Base-by-base conservation (phyloP, 225 moss, liverwort and hornwort species). In the Physcomitrellopsis africana region DNA sequence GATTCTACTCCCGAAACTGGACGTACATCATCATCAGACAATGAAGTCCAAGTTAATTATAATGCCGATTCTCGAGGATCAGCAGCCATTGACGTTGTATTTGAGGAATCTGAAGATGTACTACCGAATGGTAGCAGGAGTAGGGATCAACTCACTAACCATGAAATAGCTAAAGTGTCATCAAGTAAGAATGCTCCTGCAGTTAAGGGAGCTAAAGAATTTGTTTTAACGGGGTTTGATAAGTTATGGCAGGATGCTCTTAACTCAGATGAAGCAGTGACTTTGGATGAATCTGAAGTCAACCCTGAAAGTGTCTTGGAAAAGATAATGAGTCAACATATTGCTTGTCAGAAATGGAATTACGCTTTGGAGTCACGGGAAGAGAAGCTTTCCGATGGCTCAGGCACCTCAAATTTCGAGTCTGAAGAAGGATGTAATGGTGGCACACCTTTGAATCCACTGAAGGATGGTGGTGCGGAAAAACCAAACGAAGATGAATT, bases 171-270 rank as follows among this genome's bases (percentile, higher is more conserved):
- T 37, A 2, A 7, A 37, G 32, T 37, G 32, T 37, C 4, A 27
- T 10, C 37, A 12, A 59, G 59, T 19, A 61, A 43, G 44, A 44
- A 72, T 75, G 73, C 57, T 29, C 51, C 27, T 37, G 57, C 48
- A 72, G 69, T 47, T 9, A 16, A 22, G 52, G 29, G 58, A 60
- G 62, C 63, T 62, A 27, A 55, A 37, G 79, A 70, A 54, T 48
- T 53, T 46, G 45, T 70, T 6, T 72, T 22, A 37, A 37, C 32
- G 51, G 80, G 83, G 51, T 72, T 88, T 24, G 83, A 88, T 27
- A 77, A 60, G 24, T 68, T 88, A 71, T 88, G 88, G 88, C 51
- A 79, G 75, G 51, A 70, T 60, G 83, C 85, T 52, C 63, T 83
- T 10, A 73, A 74, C 61, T 70, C 80, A 58, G 22, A 80, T 51